These are phyloP conservation scores for Closterium sp. DNA, from an alignment of 139 green algal species.

Conservation along the genomic window DNA sequence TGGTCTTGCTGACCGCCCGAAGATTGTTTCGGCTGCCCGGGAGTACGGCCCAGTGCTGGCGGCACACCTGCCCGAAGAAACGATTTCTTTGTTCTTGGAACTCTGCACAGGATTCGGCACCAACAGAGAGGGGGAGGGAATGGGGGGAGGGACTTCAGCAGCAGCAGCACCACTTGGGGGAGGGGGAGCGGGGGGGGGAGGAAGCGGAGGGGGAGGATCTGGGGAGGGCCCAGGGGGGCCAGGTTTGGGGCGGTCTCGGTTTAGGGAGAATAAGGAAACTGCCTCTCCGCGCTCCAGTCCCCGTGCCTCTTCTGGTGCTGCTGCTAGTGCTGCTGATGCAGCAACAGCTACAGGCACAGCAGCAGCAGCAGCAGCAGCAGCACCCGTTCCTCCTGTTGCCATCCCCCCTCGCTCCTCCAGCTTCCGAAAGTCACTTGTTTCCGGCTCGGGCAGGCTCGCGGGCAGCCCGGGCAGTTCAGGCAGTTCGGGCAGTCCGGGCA, in stretches of 20 bases:
- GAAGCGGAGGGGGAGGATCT: background rate
- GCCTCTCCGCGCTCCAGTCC: background rate
- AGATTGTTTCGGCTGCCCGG: slow-evolving; percentile 58
- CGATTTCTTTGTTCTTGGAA: slow-evolving; percentile 81
- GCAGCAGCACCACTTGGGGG: too few relatives aligned
- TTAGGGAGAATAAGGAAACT: background rate
- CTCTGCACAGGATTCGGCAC: slow-evolving; percentile 68
- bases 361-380: background rate
- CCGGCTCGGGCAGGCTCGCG: background rate
- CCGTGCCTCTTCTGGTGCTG: background rate
- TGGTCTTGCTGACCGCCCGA: slow-evolving; percentile 41
- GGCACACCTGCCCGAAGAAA: slow-evolving; percentile 62
- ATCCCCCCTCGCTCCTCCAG: background rate
- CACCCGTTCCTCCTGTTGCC: background rate
- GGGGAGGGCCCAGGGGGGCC: background rate
- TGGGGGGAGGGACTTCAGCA: too few relatives aligned
- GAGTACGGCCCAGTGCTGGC: slow-evolving; percentile 79
- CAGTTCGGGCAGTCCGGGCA: background rate
- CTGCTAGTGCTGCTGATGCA: background rate
- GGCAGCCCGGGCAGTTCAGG: background rate
- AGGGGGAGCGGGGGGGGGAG: too few relatives aligned
- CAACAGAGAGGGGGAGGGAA: background rate
- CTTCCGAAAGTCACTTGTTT: background rate
- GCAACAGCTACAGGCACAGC: background rate
- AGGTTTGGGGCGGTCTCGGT: background rate